Conservation (phyloP, 2,329 filamentous ascomycete genomes). For the Xylariaceae sp. region DNA sequence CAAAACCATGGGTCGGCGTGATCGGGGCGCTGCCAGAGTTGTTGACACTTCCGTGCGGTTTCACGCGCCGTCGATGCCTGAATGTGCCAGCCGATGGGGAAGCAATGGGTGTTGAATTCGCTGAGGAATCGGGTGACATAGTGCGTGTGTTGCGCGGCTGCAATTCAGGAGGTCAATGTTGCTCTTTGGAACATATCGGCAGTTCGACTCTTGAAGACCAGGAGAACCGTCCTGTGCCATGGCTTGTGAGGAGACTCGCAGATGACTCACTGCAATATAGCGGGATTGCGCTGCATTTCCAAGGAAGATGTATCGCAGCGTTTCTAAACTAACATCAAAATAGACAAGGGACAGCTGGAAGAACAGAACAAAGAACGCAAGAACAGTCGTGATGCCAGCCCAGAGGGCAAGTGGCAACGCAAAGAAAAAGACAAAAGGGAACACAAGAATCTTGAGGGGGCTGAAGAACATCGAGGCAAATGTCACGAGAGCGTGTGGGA, state of each 20-base stretch:
- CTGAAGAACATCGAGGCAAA: conserved; percentile 46
- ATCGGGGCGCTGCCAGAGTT: conserved; percentile 19
- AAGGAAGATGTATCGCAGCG: conserved; percentile 52
- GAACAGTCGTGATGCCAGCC: conserved; percentile 56
- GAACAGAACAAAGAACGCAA: conserved; percentile 58
- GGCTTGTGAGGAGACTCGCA: not conserved
- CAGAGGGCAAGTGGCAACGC: conserved; percentile 59
- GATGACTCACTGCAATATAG: conserved; percentile 21
- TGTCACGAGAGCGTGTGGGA: conserved; percentile 2
- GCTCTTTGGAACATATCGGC: too few relatives aligned
- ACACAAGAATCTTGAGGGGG: conserved; percentile 50
- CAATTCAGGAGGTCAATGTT: not conserved
- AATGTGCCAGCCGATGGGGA: conserved; percentile 17
- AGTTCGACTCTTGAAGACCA: not conserved
- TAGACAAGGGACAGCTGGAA: conserved; percentile 58
- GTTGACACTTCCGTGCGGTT: conserved; percentile 23
- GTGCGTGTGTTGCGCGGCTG: conserved; percentile 21
- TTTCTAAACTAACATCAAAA: conserved; percentile 54
- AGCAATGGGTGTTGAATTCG: conserved; percentile 18
- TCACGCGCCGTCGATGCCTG: conserved; percentile 20
- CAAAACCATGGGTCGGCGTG: conserved; percentile 21
- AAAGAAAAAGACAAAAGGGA: conserved; percentile 58
- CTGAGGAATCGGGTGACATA: conserved; percentile 16
- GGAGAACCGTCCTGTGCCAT: not conserved
- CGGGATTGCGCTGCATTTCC: conserved; percentile 34